Evolutionary conservation across 192 early-diverging fungal species (phyloP).

Genomic region (Backusella parvicylindrica): DNA sequence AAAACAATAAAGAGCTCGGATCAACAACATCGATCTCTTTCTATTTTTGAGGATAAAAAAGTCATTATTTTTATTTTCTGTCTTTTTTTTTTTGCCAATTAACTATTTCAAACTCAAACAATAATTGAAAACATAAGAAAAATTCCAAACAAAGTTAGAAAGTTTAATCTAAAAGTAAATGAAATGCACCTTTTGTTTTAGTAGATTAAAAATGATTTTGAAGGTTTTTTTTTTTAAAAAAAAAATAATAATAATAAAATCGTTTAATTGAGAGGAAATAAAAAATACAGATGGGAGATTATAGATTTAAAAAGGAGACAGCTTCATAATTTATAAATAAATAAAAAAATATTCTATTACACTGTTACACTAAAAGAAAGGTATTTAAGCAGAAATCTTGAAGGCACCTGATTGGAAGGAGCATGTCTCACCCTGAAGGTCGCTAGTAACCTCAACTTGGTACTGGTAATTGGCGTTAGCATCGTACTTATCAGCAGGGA

Average conservation of each 20-base stretch:
- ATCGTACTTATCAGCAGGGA: conserved; percentile 6
- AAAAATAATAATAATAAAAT: neutral
- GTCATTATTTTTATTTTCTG: neutral
- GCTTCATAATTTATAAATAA: conserved; percentile 4
- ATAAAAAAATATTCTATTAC: neutral
- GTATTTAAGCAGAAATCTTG: conserved; percentile 12
- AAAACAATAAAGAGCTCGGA: neutral
- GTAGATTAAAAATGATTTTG: neutral
- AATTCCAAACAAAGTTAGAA: neutral
- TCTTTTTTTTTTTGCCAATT: neutral
- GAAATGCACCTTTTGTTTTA: neutral
- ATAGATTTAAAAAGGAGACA: neutral
- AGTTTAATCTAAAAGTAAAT: neutral
- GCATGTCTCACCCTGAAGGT: conserved; percentile 7
- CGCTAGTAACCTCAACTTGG: conserved; percentile 1
- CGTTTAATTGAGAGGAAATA: neutral
- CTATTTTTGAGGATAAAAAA: neutral
- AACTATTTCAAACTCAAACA: neutral
- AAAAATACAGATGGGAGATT: neutral
- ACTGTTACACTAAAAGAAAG: neutral
- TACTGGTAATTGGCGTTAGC: conserved; percentile 2
- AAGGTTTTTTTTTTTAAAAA: neutral
- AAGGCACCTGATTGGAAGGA: conserved; percentile 12
- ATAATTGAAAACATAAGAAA: neutral
- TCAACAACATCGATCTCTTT: neutral